These are phyloP conservation scores for Usnea hakonensis DNA, from an alignment of 495 filamentous ascomycete genomes.

Conservation along the genomic window DNA sequence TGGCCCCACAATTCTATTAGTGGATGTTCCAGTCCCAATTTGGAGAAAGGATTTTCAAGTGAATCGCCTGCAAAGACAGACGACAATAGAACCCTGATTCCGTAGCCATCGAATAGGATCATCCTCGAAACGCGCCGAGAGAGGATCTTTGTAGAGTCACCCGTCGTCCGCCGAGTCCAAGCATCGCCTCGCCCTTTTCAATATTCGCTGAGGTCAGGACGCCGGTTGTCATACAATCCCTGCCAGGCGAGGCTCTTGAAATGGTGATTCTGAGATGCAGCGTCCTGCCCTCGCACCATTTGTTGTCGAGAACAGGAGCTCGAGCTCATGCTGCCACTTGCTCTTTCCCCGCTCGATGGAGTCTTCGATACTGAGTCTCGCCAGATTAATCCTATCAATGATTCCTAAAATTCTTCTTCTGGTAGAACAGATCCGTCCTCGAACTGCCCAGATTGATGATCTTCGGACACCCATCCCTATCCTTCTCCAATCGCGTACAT, in stretches of 20 bases:
- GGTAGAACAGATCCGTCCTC: conserved; percentile 88
- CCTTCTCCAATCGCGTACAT: conserved; percentile 94
- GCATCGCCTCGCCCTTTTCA: neutral
- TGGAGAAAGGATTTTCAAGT: neutral
- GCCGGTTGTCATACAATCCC: neutral
- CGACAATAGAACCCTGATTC: neutral
- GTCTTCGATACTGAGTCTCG: neutral
- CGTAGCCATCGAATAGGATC: neutral
- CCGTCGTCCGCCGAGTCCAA: neutral
- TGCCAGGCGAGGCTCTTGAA: neutral
- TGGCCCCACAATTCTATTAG: too few relatives aligned
- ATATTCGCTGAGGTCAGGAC: neutral
- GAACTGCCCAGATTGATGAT: conserved; percentile 97
- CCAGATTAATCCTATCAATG: conserved; percentile 36
- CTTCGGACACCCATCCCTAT: conserved; percentile 96
- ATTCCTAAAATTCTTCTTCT: conserved; percentile 70
- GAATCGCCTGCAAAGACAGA: neutral
- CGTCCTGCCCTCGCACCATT: neutral
- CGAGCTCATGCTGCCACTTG: neutral
- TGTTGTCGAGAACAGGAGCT: neutral
- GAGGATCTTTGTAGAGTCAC: neutral
- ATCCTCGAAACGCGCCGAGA: neutral
- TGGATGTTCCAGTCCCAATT: neutral
- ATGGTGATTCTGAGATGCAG: neutral
- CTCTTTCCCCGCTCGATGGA: neutral